Evolutionary conservation across 179 eudicot species (phyloP).

Genomic region (Camellia oleifera): DNA sequence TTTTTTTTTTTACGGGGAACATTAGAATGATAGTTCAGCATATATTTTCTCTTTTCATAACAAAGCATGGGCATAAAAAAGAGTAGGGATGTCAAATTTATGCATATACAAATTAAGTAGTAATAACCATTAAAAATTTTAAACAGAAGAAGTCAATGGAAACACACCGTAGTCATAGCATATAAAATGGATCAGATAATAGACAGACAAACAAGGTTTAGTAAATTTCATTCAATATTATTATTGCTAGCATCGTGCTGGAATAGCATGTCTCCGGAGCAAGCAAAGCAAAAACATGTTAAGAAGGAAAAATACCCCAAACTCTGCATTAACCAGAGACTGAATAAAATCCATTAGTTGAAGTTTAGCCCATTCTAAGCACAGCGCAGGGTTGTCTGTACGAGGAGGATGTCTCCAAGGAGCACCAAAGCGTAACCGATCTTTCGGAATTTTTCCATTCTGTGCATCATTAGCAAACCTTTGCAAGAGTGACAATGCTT

Average conservation of each 20-base stretch:
- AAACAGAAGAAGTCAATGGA: background rate
- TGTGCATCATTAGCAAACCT: constrained; percentile 74
- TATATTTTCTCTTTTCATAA: background rate
- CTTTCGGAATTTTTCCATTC: constrained; percentile 64
- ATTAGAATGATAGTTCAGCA: background rate
- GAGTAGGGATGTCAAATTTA: background rate
- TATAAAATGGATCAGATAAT: background rate
- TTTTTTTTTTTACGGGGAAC: background rate
- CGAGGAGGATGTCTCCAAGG: constrained; percentile 95
- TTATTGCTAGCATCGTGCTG: background rate
- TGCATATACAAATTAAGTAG: background rate
- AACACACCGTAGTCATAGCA: background rate
- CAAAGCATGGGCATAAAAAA: background rate
- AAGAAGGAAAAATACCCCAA: constrained; percentile 63
- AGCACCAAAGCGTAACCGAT: constrained; percentile 85
- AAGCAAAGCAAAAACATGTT: constrained; percentile 11
- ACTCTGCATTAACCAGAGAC: constrained; percentile 65
- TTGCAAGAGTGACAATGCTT: constrained; percentile 69
- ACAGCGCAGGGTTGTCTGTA: constrained; percentile 40
- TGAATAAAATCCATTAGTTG: constrained; percentile 90
- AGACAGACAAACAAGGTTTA: background rate
- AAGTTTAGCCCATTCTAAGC: constrained; percentile 70
- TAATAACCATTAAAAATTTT: background rate
- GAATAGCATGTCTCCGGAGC: constrained; percentile 3
- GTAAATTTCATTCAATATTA: background rate